phyloP scores from a whole-genome alignment of 1,284 basidiomycete species.

The Puccinia coronata region DNA sequence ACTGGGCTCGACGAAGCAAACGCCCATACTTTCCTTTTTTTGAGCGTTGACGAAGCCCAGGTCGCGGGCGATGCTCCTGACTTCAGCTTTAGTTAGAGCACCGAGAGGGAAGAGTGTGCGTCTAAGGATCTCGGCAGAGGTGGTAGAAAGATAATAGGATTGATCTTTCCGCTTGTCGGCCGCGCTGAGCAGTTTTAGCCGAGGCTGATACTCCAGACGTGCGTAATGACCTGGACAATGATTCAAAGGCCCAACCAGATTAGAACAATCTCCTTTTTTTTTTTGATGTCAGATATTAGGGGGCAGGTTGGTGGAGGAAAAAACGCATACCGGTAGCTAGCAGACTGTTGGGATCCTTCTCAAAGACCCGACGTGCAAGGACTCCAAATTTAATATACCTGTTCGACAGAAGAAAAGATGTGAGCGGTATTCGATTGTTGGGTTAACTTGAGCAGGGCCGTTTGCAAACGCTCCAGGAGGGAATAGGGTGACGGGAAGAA shows the following conservation, averaged over 20 bases:
- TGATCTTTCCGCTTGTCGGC: slow-evolving; percentile 80
- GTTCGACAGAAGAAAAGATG: slow-evolving; percentile 2
- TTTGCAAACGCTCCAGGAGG: neutral
- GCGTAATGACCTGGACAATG: slow-evolving; percentile 81
- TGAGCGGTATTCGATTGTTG: neutral
- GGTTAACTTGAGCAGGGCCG: neutral
- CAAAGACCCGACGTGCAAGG: slow-evolving; percentile 69
- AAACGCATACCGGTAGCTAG: slow-evolving; percentile 72
- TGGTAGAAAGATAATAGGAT: slow-evolving; percentile 85
- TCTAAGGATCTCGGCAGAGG: slow-evolving; percentile 67
- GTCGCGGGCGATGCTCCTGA: slow-evolving; percentile 73
- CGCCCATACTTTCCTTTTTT: slow-evolving; percentile 85
- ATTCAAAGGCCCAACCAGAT: neutral
- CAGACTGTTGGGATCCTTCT: slow-evolving; percentile 61
- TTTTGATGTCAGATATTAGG: neutral
- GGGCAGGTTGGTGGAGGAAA: neutral
- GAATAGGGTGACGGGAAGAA: neutral
- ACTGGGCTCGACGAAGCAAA: slow-evolving; percentile 86
- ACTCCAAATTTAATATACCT: slow-evolving; percentile 94
- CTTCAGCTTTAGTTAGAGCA: slow-evolving; percentile 68
- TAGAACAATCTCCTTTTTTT: neutral
- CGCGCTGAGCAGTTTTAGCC: slow-evolving; percentile 70
- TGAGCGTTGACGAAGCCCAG: slow-evolving; percentile 74
- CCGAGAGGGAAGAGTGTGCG: slow-evolving; percentile 79
- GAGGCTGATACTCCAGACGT: slow-evolving; percentile 58